Percentiles rank a stretch among this genome's conserved stretches.
Conservation (phyloP, 169 alveolate genomes). For the Plasmodium gallinaceum region DNA sequence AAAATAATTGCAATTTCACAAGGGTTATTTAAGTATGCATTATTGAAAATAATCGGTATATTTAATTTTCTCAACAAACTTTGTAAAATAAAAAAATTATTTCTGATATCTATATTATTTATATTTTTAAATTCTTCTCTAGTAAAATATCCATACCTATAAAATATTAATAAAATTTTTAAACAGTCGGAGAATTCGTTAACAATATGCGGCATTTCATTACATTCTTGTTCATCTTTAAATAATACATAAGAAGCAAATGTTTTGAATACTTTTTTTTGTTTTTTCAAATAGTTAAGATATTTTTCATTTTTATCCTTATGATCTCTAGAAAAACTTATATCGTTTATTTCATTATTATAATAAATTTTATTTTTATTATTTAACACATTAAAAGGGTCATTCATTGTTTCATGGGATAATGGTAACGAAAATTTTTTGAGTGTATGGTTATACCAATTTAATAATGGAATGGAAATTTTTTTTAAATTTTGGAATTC, state of each 20-base stretch:
- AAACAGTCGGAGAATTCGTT: conserved; percentile 56
- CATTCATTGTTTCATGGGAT: conserved; percentile 21
- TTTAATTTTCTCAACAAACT: conserved; percentile 51
- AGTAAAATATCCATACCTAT: conserved; percentile 53
- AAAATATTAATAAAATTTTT: conserved; percentile 66
- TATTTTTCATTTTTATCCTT: neutral
- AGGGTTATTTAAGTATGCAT: conserved; percentile 55
- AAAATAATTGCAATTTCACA: conserved; percentile 73
- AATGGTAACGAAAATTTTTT: conserved; percentile 25
- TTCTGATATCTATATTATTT: conserved; percentile 13
- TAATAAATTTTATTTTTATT: neutral
- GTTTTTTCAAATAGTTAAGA: neutral
- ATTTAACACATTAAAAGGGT: conserved; percentile 34
- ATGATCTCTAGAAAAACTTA: neutral
- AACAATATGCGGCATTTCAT: conserved; percentile 26
- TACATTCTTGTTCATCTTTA: conserved; percentile 30
- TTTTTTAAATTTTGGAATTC: conserved; percentile 54
- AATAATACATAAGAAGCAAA: conserved; percentile 48
- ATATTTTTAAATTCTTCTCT: conserved; percentile 34
- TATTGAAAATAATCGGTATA: conserved; percentile 53
- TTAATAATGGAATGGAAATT: conserved; percentile 43
- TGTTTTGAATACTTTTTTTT: conserved; percentile 11
- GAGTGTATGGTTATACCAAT: conserved; percentile 53
- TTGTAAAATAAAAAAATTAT: conserved; percentile 37
- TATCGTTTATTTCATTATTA: neutral